Evolutionary conservation across 768 basidiomycete genomes (phyloP).

Genomic region (Psilocybe tampanensis): DNA sequence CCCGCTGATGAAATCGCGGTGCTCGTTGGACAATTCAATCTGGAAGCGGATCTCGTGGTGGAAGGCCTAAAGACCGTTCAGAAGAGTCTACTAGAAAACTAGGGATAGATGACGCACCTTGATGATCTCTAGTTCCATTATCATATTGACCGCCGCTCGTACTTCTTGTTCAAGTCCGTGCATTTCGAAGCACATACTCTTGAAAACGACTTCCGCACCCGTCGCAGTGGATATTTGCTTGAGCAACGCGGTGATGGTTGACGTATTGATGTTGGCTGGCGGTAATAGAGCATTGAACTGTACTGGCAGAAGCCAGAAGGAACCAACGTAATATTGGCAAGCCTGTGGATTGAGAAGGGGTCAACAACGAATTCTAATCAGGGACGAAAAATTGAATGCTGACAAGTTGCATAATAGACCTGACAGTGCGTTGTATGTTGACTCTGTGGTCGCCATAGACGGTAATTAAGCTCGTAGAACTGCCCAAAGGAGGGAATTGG

Average conservation of each 20-base stretch:
- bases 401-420: slow-evolving; percentile 93
- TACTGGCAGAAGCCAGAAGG: slow-evolving; percentile 93
- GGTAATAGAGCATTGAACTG: slow-evolving; percentile 93
- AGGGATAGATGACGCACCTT: slow-evolving; percentile 58
- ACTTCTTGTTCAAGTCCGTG: slow-evolving; percentile 94
- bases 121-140: slow-evolving; percentile 89
- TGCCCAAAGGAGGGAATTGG: slow-evolving; percentile 90
- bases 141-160: slow-evolving; percentile 78
- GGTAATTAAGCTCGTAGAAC: slow-evolving; percentile 89
- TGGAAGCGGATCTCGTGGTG: slow-evolving; percentile 98
- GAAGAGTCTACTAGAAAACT: slow-evolving; percentile 5
- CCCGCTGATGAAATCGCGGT: slow-evolving; percentile 97
- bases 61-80: slow-evolving; percentile 59
- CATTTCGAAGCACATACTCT: slow-evolving; percentile 97
- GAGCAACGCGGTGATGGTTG: slow-evolving; percentile 81
- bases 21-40: slow-evolving; percentile 96
- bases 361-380: not conserved
- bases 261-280: slow-evolving; percentile 75
- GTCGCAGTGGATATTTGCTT: slow-evolving; percentile 86
- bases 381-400: slow-evolving; percentile 32
- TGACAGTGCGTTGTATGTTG: slow-evolving; percentile 91
- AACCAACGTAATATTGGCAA: slow-evolving; percentile 95
- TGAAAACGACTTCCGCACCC: slow-evolving; percentile 94
- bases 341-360: slow-evolving; percentile 51
- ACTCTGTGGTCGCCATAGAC: slow-evolving; percentile 94